Evolutionary conservation across 192 early-diverging fungal genomes (phyloP).

Genomic region (Coemansia sp.): DNA sequence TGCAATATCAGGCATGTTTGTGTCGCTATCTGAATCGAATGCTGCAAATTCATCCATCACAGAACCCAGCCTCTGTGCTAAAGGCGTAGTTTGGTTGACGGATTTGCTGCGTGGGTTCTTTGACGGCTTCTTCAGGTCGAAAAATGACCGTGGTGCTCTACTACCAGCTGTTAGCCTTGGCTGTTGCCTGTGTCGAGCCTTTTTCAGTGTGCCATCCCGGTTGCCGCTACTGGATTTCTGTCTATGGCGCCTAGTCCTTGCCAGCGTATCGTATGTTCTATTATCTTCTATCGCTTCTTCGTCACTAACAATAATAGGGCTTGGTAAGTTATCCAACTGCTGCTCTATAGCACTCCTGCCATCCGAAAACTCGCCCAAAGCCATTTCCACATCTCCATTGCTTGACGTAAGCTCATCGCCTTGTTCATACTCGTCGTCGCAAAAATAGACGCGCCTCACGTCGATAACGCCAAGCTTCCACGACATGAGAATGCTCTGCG

Average conservation of each 20-base stretch:
- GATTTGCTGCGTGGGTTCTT: not conserved
- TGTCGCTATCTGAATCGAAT: conserved; percentile 43
- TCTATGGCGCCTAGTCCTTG: not conserved
- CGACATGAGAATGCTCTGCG: conserved; percentile 32
- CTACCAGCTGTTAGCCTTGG: not conserved
- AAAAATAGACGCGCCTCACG: conserved; percentile 44
- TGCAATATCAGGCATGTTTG: not conserved
- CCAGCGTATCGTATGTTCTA: conserved; percentile 1
- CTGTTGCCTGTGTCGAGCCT: not conserved
- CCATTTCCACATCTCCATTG: not conserved
- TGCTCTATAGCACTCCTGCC: not conserved
- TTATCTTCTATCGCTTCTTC: conserved; percentile 52
- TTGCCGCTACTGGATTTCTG: not conserved
- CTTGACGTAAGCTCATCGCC: conserved; percentile 11
- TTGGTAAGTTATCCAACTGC: not conserved
- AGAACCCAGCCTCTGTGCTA: conserved; percentile 21
- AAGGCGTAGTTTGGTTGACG: not conserved
- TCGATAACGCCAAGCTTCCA: conserved; percentile 50
- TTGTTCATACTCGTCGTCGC: conserved; percentile 23
- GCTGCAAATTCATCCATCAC: conserved; percentile 52
- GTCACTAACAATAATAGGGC: conserved; percentile 44
- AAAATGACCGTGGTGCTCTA: not conserved
- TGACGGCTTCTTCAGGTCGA: not conserved
- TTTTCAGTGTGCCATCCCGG: not conserved
- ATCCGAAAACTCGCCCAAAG: not conserved